Conservation (phyloP, 306 rosid genomes). For the Carpinus fangiana region DNA sequence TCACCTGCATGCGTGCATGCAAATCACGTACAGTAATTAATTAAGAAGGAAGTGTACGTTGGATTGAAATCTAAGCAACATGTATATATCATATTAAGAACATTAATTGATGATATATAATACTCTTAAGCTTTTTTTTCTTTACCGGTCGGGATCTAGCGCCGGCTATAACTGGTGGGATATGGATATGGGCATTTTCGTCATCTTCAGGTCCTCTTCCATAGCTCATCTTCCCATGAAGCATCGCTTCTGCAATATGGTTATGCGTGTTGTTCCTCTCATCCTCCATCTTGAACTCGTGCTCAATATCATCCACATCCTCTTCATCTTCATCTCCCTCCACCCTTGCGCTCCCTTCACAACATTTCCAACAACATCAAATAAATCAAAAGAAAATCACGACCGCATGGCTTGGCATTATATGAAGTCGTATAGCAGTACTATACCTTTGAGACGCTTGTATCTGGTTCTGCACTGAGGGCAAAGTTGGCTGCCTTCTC, state of each 20-base stretch:
- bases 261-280: constrained; percentile 52
- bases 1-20: constrained; percentile 55
- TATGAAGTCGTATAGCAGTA: no score
- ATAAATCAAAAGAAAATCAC: constrained; percentile 11
- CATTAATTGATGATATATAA: background rate
- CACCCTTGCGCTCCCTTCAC: constrained; percentile 90
- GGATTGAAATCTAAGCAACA: constrained; percentile 7
- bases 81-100: background rate
- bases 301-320: constrained; percentile 89
- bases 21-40: background rate
- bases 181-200: constrained; percentile 51
- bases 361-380: constrained; percentile 12
- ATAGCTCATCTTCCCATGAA: constrained; percentile 72
- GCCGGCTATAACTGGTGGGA: constrained; percentile 51
- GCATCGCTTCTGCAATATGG: constrained; percentile 77
- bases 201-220: constrained; percentile 69
- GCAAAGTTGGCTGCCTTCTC: constrained; percentile 89
- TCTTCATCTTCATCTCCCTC: constrained; percentile 96
- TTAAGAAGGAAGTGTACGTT: constrained; percentile 5
- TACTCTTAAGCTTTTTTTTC: background rate
- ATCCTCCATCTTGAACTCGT: constrained; percentile 74
- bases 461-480: constrained; percentile 94
- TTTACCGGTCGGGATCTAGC: constrained; percentile 42
- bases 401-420: no score
- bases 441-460: constrained; percentile 87